Evolutionary conservation across 2,329 filamentous ascomycete genomes (phyloP), one percentile per base, ranked within the genome.

Genomic region (Fusarium bactridioides): DNA sequence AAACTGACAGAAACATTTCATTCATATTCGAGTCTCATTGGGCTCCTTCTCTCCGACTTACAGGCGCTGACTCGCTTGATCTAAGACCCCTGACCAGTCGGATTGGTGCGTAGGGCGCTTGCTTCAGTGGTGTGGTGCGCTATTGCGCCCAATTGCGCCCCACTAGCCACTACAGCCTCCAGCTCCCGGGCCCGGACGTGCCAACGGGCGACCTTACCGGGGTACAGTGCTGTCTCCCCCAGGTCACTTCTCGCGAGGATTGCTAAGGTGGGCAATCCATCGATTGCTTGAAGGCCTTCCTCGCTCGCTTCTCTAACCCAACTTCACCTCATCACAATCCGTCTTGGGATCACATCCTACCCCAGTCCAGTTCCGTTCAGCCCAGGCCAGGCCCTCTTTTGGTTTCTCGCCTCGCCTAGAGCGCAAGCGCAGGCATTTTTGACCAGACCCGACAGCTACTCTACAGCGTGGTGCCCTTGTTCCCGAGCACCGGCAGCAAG

Each of bases 51-150:
- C 58, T 59, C 64, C 53, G 61, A 77, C 69, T 74, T 74, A 74
- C 71, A 73, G 74, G 62, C 76, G 78, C 78, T 78, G 78, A 80
- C 78, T 80, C 78, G 77, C 67, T 75, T 70, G 68, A 61, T 64
- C 51, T 64, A 54, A 58, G 58, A 53, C 41, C 47, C 66, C 63
- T 70, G 72, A 73, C 80, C 80, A 80, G 78, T 82, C 77, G 69
- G 74, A 81, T 77, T 74, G 76, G 75, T 70, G 77, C 74, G 75
- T 73, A 77, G 80, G 77, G 78, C 80, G 80, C 80, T 81, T 80
- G 78, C 76, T 80, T 78, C 76, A 78, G 78, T 77, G 72, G 76
- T 77, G 76, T 77, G 76, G 72, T 77, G 71, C 73, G 61, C 76
- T 77, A 75, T 58, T 73, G 67, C 62, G 58, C 61, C 62, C 69